Conservation (phyloP, 371 early-diverging fungal genomes). For the Amoeboaphelidium occidentale region DNA sequence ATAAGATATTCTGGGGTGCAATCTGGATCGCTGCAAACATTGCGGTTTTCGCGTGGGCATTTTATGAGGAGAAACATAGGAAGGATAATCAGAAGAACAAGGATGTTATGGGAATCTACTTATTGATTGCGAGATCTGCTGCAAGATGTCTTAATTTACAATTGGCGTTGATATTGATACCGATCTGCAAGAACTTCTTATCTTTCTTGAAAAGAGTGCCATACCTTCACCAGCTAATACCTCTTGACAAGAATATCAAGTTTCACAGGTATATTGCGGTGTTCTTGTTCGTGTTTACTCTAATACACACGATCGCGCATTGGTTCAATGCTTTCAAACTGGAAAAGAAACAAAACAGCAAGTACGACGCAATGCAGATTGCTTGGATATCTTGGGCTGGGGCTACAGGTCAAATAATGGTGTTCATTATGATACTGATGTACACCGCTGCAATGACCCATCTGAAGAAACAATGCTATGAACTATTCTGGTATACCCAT, state of each 20-base stretch:
- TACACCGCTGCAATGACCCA: conserved; percentile 31
- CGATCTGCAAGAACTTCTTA: conserved; percentile 52
- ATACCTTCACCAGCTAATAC: conserved; percentile 37
- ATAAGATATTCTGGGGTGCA: too few species aligned
- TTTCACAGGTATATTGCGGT: conserved; percentile 59
- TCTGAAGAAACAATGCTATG: conserved; percentile 27
- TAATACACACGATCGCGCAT: conserved; percentile 39
- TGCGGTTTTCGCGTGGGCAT: too few species aligned
- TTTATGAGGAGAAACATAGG: too few species aligned
- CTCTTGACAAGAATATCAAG: conserved; percentile 51
- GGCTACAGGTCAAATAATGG: conserved; percentile 44
- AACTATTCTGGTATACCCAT: conserved; percentile 47
- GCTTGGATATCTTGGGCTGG: conserved; percentile 42
- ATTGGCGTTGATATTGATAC: conserved; percentile 45
- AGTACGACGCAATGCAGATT: conserved; percentile 11
- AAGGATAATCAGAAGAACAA: too few species aligned
- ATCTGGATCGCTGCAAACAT: too few species aligned
- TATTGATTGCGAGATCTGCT: too few species aligned
- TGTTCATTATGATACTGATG: conserved; percentile 36
- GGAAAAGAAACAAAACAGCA: conserved; percentile 4
- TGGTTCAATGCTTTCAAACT: conserved; percentile 32
- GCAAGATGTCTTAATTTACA: conserved; percentile 37
- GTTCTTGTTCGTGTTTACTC: conserved; percentile 39
- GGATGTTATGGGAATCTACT: too few species aligned
- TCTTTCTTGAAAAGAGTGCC: conserved; percentile 40